Base-by-base conservation (phyloP, 495 filamentous ascomycete genomes). In the Penicillium maclennaniae region DNA sequence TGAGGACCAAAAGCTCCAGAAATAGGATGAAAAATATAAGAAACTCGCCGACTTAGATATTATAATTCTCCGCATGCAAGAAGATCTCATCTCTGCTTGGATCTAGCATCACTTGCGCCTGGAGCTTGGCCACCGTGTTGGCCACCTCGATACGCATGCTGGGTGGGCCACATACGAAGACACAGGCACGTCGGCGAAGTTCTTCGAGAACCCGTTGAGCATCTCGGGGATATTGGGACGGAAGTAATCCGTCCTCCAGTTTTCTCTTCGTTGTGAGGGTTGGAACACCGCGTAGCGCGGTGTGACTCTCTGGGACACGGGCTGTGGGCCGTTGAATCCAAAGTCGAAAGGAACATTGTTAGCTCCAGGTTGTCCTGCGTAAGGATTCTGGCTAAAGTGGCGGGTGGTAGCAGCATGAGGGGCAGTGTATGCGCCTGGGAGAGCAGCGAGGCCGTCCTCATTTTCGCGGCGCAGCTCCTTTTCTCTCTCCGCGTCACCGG, bases 1-100 rank as follows among this genome's bases (percentile, higher is more conserved):
- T 41, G 19, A 56, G 49, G 49, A 14, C 28, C 26, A 49, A 45
- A 40, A 40, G 38, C 15, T 17, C n/a, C 19, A 6, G 16, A 40
- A 40, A 16, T 31, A 56, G 23, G 17, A 49, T 48, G 27, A 17
- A 38, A 28, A 26, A 47, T 37, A 31, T 34, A 53, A 52, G 49
- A n/a, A 12, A 46, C 42, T 43, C 19, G 44, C 42, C 40, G 41
- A 43, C 47, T 77, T 63, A 95, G 46, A 92, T 74, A 37, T 90
- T 88, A 71, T 95, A 96, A 67, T 96, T 96, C 78, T 97, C 92
- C 10, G 91, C 87, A 77, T 97, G 92, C 69, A 97, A 68, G 66
- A 91, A 96, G 51, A 97, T 86, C 81, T 97, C 92, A 63, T 96
- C 92, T 41, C 84, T 82, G 46, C 79, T 79, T 16, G 84, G 79